Evolutionary conservation across 2,329 filamentous ascomycete genomes (phyloP), one percentile per base, ranked within the genome.

Genomic region (Ascochyta viciae-villosae): DNA sequence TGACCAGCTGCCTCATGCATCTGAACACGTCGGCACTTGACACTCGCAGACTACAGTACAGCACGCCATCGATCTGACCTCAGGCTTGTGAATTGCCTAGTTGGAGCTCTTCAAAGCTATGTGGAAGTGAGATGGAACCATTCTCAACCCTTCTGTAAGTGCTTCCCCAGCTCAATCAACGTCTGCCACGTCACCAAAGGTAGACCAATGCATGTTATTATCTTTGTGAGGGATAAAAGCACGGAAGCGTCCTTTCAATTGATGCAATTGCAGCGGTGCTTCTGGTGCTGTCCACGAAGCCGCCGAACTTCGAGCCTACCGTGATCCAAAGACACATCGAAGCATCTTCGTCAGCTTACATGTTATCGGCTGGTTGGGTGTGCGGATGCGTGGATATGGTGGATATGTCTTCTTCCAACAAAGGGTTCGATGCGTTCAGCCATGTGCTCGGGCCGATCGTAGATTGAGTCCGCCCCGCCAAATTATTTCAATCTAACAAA

Each of bases 391-490:
- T 31, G 10, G 29, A 15, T 12, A 15, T 4, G 29, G 12, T 13
- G 4, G 12, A 10, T 31, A 5, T 10, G 29, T 12, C 13, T 31
- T 31, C 10, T 15, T 31, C 29, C 12, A 10, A 31, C 29, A 31
- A 26, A 26, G 5, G 8, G 19, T 19, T 26, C 8, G 24, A 26
- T 26, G 24, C 24, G 8, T 26, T 26, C 24, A 26, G 24, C 24
- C 24, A 26, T 26, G 8, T 8, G 24, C 24, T 26, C 24, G 24
- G 24, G 8, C 24, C 24, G 24, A 26, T 26, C 6, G 8, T 26
- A 8, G 8, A 26, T 6, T 7, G 24, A 26, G 24, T 63, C 60
- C 50, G 54, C 63, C 64, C 60, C 64, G 54, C 54, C 61, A 60
- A 62, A 65, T 62, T 52, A 64, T 19, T 19, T 19, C 19, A 3